These are phyloP conservation scores for Lenzites betulinus DNA, from an alignment of 768 basidiomycete species.

Conservation along the genomic window DNA sequence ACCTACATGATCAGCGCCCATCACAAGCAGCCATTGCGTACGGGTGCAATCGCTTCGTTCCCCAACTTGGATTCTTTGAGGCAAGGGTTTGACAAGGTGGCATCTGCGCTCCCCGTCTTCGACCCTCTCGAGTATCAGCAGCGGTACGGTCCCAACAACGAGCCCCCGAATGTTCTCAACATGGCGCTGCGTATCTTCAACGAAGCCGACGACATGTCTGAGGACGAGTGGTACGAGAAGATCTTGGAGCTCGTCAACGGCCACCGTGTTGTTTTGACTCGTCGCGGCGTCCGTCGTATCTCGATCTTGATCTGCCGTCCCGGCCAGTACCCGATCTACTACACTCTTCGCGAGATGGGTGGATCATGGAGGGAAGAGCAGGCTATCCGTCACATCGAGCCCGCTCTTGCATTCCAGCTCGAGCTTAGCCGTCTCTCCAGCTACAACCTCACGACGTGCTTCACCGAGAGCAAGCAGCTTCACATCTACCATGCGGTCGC, in stretches of 20 bases:
- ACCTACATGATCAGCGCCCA: slow-evolving; percentile 88
- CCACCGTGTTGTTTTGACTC: slow-evolving; percentile 57
- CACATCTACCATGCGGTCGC: slow-evolving; percentile 98
- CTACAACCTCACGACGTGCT: slow-evolving; percentile 95
- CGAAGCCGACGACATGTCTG: slow-evolving; percentile 72
- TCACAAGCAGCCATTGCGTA: slow-evolving; percentile 87
- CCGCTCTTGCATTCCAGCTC: slow-evolving; percentile 95
- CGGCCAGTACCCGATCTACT: slow-evolving; percentile 92
- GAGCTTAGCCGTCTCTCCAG: slow-evolving; percentile 95
- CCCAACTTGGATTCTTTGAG: slow-evolving; percentile 67
- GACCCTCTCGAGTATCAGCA: slow-evolving; percentile 70
- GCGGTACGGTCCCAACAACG: slow-evolving; percentile 68
- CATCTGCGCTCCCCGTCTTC: slow-evolving; percentile 72
- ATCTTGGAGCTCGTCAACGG: slow-evolving; percentile 74
- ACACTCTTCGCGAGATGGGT: slow-evolving; percentile 78
- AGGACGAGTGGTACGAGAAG: slow-evolving; percentile 75
- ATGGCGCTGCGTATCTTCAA: slow-evolving; percentile 89
- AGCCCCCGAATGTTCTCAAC: slow-evolving; percentile 93
- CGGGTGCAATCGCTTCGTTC: slow-evolving; percentile 91
- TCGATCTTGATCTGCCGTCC: slow-evolving; percentile 91
- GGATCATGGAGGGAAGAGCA: slow-evolving; percentile 90
- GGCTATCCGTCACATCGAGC: slow-evolving; percentile 97
- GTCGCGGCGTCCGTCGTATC: slow-evolving; percentile 87
- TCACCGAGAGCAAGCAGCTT: slow-evolving; percentile 95
- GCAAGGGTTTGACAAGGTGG: slow-evolving; percentile 75